phyloP scores from a whole-genome alignment of 805 yeast genomes.

The Metschnikowia orientalis region DNA sequence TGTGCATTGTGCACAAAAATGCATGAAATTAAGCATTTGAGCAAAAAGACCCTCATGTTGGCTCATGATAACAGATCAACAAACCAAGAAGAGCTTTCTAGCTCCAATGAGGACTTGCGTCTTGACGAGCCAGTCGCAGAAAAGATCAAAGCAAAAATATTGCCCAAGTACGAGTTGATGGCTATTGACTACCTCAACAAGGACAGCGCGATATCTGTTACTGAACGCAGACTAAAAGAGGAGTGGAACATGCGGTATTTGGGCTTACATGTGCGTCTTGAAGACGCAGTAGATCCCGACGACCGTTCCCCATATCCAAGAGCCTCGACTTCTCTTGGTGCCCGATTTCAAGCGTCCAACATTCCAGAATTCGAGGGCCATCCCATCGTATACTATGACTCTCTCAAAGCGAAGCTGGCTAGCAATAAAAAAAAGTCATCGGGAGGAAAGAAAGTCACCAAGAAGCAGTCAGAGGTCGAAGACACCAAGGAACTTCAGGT shows the following conservation, averaged over 20 bases:
- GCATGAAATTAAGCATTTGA: conserved; percentile 43
- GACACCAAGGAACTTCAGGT: conserved; percentile 31
- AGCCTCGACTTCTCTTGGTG: conserved; percentile 72
- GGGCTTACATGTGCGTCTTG: conserved; percentile 69
- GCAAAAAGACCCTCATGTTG: conserved; percentile 37
- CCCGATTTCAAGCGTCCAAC: conserved; percentile 68
- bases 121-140: conserved; percentile 1
- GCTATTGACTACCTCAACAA: conserved; percentile 50
- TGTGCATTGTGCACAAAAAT: conserved; percentile 74
- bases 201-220: conserved; percentile 39
- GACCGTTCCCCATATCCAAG: conserved; percentile 74
- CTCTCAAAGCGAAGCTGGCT: conserved; percentile 13
- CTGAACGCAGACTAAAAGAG: conserved; percentile 51
- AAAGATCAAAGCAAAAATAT: conserved; percentile 10
- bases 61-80: conserved; percentile 40
- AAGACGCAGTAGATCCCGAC: conserved; percentile 72
- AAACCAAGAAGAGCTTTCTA: conserved; percentile 31
- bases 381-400: conserved; percentile 63
- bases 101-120: conserved; percentile 1
- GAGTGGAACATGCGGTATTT: conserved; percentile 81
- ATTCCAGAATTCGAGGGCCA: conserved; percentile 57
- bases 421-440: conserved; percentile 13
- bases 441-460: conserved; percentile 11
- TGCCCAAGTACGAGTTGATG: conserved; percentile 54
- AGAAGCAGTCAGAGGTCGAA: conserved; percentile 17